Evolutionary conservation across 2,329 filamentous ascomycete genomes (phyloP).

Genomic region (Botrytis cinerea): DNA sequence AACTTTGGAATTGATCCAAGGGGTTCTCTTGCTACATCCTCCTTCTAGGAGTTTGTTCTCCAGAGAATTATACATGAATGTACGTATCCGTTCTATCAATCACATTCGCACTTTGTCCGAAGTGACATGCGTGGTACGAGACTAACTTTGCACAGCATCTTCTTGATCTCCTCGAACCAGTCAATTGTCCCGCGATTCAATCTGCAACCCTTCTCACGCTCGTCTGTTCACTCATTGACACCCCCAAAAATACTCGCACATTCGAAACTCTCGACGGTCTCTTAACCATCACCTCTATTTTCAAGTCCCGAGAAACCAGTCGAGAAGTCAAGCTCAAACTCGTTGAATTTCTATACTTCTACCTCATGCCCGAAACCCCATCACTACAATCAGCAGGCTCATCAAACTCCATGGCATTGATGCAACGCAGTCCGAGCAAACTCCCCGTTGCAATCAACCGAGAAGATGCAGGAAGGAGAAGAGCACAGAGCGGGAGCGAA

Average conservation of each 20-base stretch:
- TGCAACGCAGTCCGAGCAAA: conserved; percentile 70
- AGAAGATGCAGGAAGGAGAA: conserved; percentile 41
- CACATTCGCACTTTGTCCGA: not conserved
- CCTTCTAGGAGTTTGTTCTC: conserved; percentile 85
- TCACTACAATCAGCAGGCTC: conserved; percentile 54
- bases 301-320: conserved; percentile 83
- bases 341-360: conserved; percentile 98
- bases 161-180: conserved; percentile 89
- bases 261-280: conserved; percentile 93
- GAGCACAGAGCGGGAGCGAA: conserved; percentile 42
- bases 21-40: conserved; percentile 82
- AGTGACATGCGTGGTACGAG: not conserved
- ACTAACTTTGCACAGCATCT: conserved; percentile 60
- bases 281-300: conserved; percentile 86
- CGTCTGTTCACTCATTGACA: conserved; percentile 83
- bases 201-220: conserved; percentile 87
- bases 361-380: conserved; percentile 88
- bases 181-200: conserved; percentile 90
- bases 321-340: conserved; percentile 92
- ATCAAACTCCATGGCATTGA: conserved; percentile 51
- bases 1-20: conserved; percentile 86
- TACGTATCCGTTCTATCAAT: conserved; percentile 45
- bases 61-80: conserved; percentile 92
- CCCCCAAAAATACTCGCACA: conserved; percentile 82
- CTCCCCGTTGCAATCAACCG: conserved; percentile 57